These are phyloP conservation scores for Ulmus americana DNA, from an alignment of 331 rosid genomes.

Conservation along the genomic window DNA sequence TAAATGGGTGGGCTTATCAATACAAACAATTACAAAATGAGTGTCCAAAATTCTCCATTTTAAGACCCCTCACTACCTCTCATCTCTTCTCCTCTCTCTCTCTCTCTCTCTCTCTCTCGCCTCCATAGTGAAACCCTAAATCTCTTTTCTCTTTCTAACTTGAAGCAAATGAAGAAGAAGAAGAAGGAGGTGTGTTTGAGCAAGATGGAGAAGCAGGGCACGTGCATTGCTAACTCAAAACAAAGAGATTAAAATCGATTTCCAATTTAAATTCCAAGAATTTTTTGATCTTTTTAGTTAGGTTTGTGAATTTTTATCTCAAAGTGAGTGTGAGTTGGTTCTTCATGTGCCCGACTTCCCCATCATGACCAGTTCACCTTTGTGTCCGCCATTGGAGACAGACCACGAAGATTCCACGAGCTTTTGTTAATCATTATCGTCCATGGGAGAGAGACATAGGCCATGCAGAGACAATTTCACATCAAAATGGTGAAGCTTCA, in stretches of 20 bases:
- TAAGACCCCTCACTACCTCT: not conserved
- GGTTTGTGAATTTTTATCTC: too few relatives aligned
- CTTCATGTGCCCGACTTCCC: slow-evolving; percentile 57
- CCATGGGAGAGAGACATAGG: slow-evolving; percentile 1
- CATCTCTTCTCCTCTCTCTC: not conserved
- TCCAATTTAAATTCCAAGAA: too few relatives aligned
- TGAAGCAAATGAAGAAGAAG: slow-evolving; percentile 1
- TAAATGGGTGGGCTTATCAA: slow-evolving; percentile 35
- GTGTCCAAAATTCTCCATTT: slow-evolving; percentile 33
- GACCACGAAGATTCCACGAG: too few relatives aligned
- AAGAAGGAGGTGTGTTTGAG: slow-evolving; percentile 50
- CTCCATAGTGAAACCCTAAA: not conserved
- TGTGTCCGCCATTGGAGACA: not conserved
- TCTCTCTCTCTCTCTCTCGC: not conserved
- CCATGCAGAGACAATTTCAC: slow-evolving; percentile 21
- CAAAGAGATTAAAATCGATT: not conserved
- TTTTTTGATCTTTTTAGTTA: too few relatives aligned
- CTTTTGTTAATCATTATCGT: not conserved
- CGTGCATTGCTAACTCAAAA: slow-evolving; percentile 85
- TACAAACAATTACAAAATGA: slow-evolving; percentile 30
- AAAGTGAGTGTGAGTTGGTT: slow-evolving; percentile 30
- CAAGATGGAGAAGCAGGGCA: slow-evolving; percentile 99
- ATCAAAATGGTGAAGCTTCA: slow-evolving; percentile 19
- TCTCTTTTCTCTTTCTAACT: not conserved
- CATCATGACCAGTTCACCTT: slow-evolving; percentile 47